phyloP scores from a whole-genome alignment of 441 rosid species.

The Cnidoscolus chayamansa region DNA sequence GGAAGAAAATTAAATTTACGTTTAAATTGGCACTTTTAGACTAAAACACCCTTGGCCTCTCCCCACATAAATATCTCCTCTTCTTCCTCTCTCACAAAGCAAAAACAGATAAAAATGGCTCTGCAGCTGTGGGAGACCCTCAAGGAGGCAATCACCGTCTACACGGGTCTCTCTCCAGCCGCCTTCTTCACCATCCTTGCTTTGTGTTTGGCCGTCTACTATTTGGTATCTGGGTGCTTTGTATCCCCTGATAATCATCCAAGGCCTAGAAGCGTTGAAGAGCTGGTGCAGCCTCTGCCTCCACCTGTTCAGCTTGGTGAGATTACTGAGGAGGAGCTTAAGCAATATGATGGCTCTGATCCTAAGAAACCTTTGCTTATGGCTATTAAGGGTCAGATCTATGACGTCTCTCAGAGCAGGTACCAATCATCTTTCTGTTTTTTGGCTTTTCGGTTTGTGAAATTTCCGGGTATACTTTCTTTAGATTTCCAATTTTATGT shows the following conservation, averaged over 20 bases:
- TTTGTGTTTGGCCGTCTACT: slow-evolving; percentile 61
- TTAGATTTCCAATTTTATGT: not conserved
- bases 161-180: slow-evolving; percentile 90
- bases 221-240: slow-evolving; percentile 63
- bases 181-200: slow-evolving; percentile 74
- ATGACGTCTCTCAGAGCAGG: slow-evolving; percentile 96
- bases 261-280: slow-evolving; percentile 40
- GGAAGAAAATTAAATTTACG: not conserved
- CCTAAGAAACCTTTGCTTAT: slow-evolving; percentile 80
- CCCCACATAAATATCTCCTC: not conserved
- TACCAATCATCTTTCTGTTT: slow-evolving; percentile 2
- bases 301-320: slow-evolving; percentile 90
- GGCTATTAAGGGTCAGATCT: slow-evolving; percentile 99
- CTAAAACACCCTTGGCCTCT: not conserved
- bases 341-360: slow-evolving; percentile 79
- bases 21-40: not conserved
- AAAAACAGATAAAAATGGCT: slow-evolving; percentile 42
- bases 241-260: slow-evolving; percentile 49
- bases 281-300: slow-evolving; percentile 63
- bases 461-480: not conserved
- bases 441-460: slow-evolving; percentile 3
- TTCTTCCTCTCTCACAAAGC: not conserved
- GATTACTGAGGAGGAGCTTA: slow-evolving; percentile 71
- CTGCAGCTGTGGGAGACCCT: slow-evolving; percentile 80
- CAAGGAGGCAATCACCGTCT: slow-evolving; percentile 69